phyloP scores from a whole-genome alignment of 345 rosid genomes.

The Citrus mangshanensis region DNA sequence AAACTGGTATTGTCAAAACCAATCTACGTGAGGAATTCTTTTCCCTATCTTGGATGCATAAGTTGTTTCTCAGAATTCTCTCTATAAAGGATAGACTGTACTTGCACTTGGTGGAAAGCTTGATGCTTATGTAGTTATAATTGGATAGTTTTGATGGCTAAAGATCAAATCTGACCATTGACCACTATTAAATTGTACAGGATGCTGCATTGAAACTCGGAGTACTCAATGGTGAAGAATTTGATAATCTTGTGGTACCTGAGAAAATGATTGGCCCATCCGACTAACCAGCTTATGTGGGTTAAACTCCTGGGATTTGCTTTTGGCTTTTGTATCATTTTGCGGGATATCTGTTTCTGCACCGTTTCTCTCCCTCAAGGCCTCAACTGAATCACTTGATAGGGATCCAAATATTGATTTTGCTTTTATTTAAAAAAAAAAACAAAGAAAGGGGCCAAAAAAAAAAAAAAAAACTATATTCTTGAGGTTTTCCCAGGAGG shows the following conservation, averaged over 20 bases:
- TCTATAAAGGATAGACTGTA: neutral
- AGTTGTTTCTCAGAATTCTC: neutral
- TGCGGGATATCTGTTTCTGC: neutral
- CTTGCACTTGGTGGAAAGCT: neutral
- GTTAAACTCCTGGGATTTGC: neutral
- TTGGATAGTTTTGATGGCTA: neutral
- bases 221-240: slow-evolving; percentile 75
- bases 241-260: slow-evolving; percentile 89
- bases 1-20: neutral
- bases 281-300: slow-evolving; percentile 27
- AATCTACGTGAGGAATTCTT: neutral
- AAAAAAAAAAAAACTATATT: neutral
- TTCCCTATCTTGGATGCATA: neutral
- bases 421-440: neutral
- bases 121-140: neutral
- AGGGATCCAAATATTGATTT: neutral
- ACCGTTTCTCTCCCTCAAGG: slow-evolving; percentile 1
- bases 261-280: slow-evolving; percentile 95
- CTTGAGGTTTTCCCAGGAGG: slow-evolving; percentile 16
- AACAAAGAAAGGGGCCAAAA: no score
- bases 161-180: neutral
- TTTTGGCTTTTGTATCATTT: slow-evolving; percentile 1
- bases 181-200: slow-evolving; percentile 32
- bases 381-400: neutral
- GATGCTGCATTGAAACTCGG: slow-evolving; percentile 79